phyloP scores from a whole-genome alignment of 257 asterid genomes.

The Solanum sitiens region DNA sequence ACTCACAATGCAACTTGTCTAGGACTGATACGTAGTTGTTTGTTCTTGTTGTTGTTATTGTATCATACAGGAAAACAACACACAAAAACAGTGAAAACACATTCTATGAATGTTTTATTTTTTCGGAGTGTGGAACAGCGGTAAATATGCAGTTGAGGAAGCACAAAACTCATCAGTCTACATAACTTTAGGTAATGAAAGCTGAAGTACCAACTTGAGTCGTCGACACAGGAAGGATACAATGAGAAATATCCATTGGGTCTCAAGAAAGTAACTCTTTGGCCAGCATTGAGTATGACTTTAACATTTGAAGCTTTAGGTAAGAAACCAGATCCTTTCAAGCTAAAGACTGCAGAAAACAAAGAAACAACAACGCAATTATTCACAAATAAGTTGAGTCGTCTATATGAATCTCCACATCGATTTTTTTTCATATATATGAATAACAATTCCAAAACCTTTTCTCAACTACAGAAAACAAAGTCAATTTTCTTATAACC shows the following conservation, averaged over 20 bases:
- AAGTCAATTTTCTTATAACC: neutral
- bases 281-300: conserved; percentile 82
- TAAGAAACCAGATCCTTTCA: conserved; percentile 64
- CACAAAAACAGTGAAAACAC: neutral
- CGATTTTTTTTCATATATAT: neutral
- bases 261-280: conserved; percentile 63
- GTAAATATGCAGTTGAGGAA: neutral
- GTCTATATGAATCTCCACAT: neutral
- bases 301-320: conserved; percentile 61
- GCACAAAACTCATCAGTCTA: neutral
- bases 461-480: neutral
- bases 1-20: neutral
- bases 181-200: neutral
- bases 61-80: neutral
- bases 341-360: conserved; percentile 34
- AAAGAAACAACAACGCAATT: neutral
- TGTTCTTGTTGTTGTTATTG: neutral
- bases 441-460: neutral
- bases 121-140: neutral
- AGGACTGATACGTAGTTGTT: neutral
- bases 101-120: neutral
- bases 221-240: conserved; percentile 44
- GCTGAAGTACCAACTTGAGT: neutral
- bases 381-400: neutral
- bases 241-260: conserved; percentile 95